Evolutionary conservation across 2,329 filamentous ascomycete species (phyloP).

Genomic region (Dactylellina sp.): DNA sequence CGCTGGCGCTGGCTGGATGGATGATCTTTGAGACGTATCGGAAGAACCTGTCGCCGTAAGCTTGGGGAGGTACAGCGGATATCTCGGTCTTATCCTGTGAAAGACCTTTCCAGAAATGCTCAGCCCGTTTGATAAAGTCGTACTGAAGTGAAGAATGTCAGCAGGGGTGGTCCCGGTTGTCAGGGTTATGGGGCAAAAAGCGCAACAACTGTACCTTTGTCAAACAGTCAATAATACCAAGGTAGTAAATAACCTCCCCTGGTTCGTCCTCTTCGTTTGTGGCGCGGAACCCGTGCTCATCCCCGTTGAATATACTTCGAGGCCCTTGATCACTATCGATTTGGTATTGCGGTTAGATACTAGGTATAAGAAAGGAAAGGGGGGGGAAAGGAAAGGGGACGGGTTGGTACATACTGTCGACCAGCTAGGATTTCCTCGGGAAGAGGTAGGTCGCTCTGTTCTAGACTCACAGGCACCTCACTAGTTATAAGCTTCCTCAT

Average conservation of each 20-base stretch:
- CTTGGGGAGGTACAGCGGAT: conserved; percentile 87
- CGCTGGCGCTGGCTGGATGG: conserved; percentile 78
- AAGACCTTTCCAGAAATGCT: conserved; percentile 97
- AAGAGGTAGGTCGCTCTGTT: conserved; percentile 84
- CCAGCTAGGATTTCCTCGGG: conserved; percentile 76
- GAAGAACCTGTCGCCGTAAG: conserved; percentile 93
- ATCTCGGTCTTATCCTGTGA: conserved; percentile 86
- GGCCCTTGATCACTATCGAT: conserved; percentile 72
- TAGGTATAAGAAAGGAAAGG: conserved; percentile 25
- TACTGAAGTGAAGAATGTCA: conserved; percentile 71
- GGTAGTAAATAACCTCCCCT: conserved; percentile 94
- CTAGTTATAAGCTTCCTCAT: conserved; percentile 90
- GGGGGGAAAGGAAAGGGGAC: conserved; percentile 24
- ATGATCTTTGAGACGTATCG: conserved; percentile 92
- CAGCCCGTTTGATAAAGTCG: conserved; percentile 90
- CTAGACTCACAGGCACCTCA: conserved; percentile 93
- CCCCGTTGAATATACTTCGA: conserved; percentile 85
- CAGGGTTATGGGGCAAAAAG: conserved; percentile 27
- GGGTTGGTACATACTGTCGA: conserved; percentile 58
- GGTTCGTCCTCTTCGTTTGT: conserved; percentile 88
- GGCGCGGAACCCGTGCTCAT: conserved; percentile 91
- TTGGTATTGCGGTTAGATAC: conserved; percentile 40
- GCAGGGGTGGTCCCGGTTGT: conserved; percentile 58
- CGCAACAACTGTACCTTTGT: conserved; percentile 75
- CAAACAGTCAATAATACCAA: conserved; percentile 97